These are phyloP conservation scores for Paraphaeosphaeria minitans DNA, from an alignment of 2,329 filamentous ascomycete species.

Conservation along the genomic window DNA sequence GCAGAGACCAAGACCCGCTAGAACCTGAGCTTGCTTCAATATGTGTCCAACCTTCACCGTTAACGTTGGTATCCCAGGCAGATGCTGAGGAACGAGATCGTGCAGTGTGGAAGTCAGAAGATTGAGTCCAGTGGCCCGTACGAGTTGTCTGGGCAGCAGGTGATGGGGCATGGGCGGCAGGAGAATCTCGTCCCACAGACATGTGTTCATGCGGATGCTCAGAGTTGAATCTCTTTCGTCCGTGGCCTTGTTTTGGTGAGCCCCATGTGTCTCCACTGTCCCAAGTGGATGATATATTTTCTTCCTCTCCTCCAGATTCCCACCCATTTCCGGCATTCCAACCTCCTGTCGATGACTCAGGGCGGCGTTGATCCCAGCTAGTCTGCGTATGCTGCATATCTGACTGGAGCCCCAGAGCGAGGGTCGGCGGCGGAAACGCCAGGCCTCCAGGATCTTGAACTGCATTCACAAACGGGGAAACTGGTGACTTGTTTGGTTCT, in stretches of 20 bases:
- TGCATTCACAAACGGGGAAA: neutral
- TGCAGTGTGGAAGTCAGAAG: neutral
- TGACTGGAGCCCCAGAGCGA: slow-evolving; percentile 9
- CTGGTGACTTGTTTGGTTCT: slow-evolving; percentile 6
- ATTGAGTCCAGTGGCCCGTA: neutral
- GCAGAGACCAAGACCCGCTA: neutral
- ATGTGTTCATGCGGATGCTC: neutral
- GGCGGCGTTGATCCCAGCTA: slow-evolving; percentile 16
- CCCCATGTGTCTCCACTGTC: slow-evolving; percentile 24
- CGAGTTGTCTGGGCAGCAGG: neutral
- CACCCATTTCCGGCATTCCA: slow-evolving; percentile 17
- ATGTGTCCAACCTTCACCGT: slow-evolving; percentile 10
- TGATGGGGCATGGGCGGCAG: neutral
- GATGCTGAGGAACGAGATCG: neutral
- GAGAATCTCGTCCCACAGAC: neutral
- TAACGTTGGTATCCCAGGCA: slow-evolving; percentile 1
- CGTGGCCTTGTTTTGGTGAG: slow-evolving; percentile 2
- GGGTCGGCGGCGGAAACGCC: neutral
- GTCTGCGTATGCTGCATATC: slow-evolving; percentile 15
- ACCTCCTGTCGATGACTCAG: slow-evolving; percentile 17
- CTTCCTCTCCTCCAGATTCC: slow-evolving; percentile 17
- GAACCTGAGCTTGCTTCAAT: slow-evolving; percentile 2
- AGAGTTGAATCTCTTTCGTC: neutral
- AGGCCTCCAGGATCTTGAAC: neutral
- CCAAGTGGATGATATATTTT: slow-evolving; percentile 22